Conservation (phyloP, 2,329 filamentous ascomycete genomes). For the Venturia effusa region DNA sequence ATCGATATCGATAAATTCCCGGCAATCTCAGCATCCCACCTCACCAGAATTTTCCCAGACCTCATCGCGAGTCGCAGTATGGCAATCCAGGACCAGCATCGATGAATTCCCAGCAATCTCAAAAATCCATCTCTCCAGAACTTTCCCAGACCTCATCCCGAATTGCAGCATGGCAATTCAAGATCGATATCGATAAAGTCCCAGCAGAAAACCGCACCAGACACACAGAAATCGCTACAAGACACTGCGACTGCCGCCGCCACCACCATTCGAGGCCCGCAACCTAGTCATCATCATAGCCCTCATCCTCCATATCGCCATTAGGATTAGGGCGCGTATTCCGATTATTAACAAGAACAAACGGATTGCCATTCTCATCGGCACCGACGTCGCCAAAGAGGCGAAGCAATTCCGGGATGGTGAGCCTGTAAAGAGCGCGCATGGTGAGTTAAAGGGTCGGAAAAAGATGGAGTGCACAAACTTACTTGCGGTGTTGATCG, state of each 20-base stretch:
- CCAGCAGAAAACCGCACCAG: background rate
- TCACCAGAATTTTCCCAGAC: background rate
- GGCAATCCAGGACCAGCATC: background rate
- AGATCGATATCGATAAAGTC: background rate
- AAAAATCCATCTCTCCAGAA: background rate
- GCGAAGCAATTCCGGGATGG: constrained; percentile 30
- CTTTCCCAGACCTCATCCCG: background rate
- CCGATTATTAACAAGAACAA: constrained; percentile 29
- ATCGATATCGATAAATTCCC: background rate
- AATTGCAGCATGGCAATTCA: background rate
- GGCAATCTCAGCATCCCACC: background rate
- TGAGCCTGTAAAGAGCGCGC: constrained; percentile 16
- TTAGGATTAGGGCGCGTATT: constrained; percentile 20
- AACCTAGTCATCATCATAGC: constrained; percentile 20
- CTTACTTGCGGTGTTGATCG: constrained; percentile 21
- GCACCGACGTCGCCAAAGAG: constrained; percentile 31
- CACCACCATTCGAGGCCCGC: background rate
- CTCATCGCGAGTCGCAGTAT: background rate
- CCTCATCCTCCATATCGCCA: constrained; percentile 16
- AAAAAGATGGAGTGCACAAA: constrained; percentile 2
- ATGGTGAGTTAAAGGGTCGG: too few relatives aligned
- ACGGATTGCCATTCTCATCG: constrained; percentile 28
- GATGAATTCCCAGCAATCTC: background rate
- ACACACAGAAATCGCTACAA: background rate
- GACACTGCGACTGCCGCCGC: background rate